Base-by-base conservation (phyloP, 1,139 yeast species). In the Entelexis paramagnoliae region DNA sequence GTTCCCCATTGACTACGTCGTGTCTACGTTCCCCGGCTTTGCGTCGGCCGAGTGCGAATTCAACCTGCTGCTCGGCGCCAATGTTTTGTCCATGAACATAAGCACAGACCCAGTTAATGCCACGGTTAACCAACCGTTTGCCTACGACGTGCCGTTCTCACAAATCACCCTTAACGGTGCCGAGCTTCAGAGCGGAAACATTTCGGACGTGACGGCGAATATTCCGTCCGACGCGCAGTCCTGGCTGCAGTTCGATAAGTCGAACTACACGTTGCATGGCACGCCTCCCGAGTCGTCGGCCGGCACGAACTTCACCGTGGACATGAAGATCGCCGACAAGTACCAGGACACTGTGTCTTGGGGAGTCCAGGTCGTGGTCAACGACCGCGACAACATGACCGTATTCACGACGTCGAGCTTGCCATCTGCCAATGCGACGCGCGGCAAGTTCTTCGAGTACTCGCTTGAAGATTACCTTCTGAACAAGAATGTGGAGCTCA, bases 21-120 rank as follows among this genome's bases (percentile, higher is more conserved):
- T 89, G 2, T 72, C 95, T 2, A 96, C 89, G 62, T 78, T 79
- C 62, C 68, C 69, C 29, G 96, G 94, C 1, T 89, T 68, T 64
- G 73, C 94, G 1, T 91, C 88, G 29, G 81, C 80, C 3, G 79
- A 75, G 59, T 81, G 85, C 1, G 69, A 75, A 41, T 91, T 91
- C 70, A 73, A 78, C 58, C 70, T 91, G 42, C 72, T 83, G 17
- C 83, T 91, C 42, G 97, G 98, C 36, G 95, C 94, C 8, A 96
- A 89, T 64, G 81, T 78, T 58, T 74, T 93, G 58, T 76, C 87
- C 46, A 83, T 95, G 13, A 71, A 76, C 46, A 61, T 76, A 40
- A 72, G 78, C 42, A 52, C 58, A 19, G 66, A 62, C 44, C 53
- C 56, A 9, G 61, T 85, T 49, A 83, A 84, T 60, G 93, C 89